Evolutionary conservation across 768 basidiomycete genomes (phyloP), one percentile per base, ranked within the genome.

Genomic region (Lyophyllum atratum): DNA sequence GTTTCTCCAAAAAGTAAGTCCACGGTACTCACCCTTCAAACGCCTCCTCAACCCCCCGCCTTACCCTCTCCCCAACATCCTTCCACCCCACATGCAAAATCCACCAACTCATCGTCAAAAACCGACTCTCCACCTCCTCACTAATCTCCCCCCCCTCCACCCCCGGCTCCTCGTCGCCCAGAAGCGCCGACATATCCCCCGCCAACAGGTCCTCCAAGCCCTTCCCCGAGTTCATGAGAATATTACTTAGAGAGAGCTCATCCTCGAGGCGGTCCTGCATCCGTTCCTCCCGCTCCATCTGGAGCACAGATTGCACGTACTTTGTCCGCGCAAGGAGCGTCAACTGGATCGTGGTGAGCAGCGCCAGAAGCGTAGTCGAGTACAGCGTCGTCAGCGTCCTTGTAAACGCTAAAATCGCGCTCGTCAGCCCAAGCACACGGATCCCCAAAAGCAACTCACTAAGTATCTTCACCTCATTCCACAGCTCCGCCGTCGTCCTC

Each of bases 61-160:
- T 74, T 0, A 95, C 90, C 37, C 91, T 76, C 60, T 85, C 85
- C 0, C 83, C 85, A 0, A 98, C 80, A 56, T 89, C 87, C 62
- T 88, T 90, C 94, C 95, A 96, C 0, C 95, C 94, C 3, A 93
- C 89, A 66, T 97, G 87, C 54, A 96, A 65, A 10, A 96, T 76
- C 93, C 94, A 96, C 93, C 94, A 98, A 37, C 87, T 91, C 63
- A 95, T 81, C 0, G 90, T 93, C 49, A 97, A 74, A 67, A 86
- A 98, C 66, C 86, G 84, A 58, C 84, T 77, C 70, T 95, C 93
- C 5, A 85, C 84, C 52, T 89, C 89, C 33, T 89, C 87, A 31
- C 70, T 75, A 7, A 87, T 72, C 12, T 66, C 64, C 21, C 66
- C 66, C 19, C 76, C 73, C 12, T 55, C 58, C 15, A 52, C 52